A percentile compares a stretch with the other conserved stretches of the same genome.
These are phyloP conservation scores for Paraphoma sp. DNA, from an alignment of 2,329 filamentous ascomycete species.

Conservation along the genomic window DNA sequence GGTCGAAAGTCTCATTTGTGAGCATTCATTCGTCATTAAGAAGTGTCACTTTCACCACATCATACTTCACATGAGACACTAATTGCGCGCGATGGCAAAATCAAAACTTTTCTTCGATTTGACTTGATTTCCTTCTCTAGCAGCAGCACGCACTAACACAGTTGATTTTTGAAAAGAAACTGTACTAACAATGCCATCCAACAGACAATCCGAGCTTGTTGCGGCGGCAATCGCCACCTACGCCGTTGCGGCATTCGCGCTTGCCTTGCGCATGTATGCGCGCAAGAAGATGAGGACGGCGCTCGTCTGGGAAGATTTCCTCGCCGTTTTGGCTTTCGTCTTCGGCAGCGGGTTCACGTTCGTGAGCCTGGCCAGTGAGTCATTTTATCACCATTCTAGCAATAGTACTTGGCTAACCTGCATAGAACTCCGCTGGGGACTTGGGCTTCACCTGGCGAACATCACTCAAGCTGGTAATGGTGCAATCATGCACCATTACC, in stretches of 20 bases:
- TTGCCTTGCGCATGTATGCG: constrained; percentile 23
- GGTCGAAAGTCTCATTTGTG: no score
- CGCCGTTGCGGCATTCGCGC: constrained; percentile 22
- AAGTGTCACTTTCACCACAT: no score
- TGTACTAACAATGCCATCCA: constrained; percentile 15
- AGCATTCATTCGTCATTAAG: no score
- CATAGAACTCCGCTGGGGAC: constrained; percentile 31
- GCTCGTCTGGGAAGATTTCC: constrained; percentile 30
- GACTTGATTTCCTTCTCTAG: not conserved
- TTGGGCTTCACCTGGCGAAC: constrained; percentile 21
- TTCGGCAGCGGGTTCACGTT: constrained; percentile 28
- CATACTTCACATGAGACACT: no score
- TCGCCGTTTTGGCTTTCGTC: constrained; percentile 28
- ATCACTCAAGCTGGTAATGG: constrained; percentile 14
- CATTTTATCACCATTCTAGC: not conserved
- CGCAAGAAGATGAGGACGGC: constrained; percentile 15
- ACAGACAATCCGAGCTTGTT: constrained; percentile 26
- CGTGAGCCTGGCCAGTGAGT: constrained; percentile 29
- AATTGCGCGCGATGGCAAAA: no score
- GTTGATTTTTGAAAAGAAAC: not conserved
- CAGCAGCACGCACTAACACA: not conserved
- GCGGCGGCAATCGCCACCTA: constrained; percentile 26
- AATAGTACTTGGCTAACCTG: constrained; percentile 4
- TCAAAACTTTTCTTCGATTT: no score
- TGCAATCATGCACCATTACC: constrained; percentile 26